Percentiles rank a stretch among this genome's conserved stretches.
These are phyloP conservation scores for Hymenoscyphus albidus DNA, from an alignment of 2,329 filamentous ascomycete genomes.

Conservation along the genomic window DNA sequence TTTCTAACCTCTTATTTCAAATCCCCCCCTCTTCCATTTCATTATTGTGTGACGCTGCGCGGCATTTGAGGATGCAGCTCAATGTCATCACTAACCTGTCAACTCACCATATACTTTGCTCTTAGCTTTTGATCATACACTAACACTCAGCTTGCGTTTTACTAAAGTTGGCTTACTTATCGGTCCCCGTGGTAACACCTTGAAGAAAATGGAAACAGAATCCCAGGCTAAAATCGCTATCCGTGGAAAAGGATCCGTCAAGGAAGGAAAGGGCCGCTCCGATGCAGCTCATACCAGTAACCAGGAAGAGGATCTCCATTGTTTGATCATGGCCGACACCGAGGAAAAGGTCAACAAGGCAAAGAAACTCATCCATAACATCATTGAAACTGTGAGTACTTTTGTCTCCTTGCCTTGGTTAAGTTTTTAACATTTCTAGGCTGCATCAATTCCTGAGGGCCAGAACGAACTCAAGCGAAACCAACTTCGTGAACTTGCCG, in stretches of 20 bases:
- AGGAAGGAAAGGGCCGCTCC: conserved; percentile 98
- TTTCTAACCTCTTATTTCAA: conserved; percentile 54
- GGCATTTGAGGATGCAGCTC: conserved; percentile 33
- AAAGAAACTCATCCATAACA: conserved; percentile 96
- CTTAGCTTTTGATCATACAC: conserved; percentile 48
- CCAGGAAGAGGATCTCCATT: conserved; percentile 98
- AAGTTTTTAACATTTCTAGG: conserved; percentile 53
- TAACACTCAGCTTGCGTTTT: conserved; percentile 85
- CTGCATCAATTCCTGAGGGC: conserved; percentile 95
- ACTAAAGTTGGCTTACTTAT: conserved; percentile 99
- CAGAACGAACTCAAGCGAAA: conserved; percentile 99
- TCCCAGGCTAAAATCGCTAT: conserved; percentile 98
- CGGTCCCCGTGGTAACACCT: conserved; percentile 98
- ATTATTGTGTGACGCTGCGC: conserved; percentile 38
- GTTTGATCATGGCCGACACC: conserved; percentile 98
- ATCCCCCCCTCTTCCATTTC: conserved; percentile 37
- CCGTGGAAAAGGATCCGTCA: conserved; percentile 98
- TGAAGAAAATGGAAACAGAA: conserved; percentile 99
- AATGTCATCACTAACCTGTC: conserved; percentile 37
- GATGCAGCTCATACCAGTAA: conserved; percentile 99
- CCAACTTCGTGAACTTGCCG: conserved; percentile 94
- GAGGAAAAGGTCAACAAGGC: conserved; percentile 99
- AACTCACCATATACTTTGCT: conserved; percentile 33
- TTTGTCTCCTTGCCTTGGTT: not conserved
- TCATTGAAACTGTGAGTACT: conserved; percentile 88